A percentile compares a stretch with the other conserved stretches of the same genome.
Conservation (phyloP, 371 early-diverging fungal species). For the Capniomyces stellatus region DNA sequence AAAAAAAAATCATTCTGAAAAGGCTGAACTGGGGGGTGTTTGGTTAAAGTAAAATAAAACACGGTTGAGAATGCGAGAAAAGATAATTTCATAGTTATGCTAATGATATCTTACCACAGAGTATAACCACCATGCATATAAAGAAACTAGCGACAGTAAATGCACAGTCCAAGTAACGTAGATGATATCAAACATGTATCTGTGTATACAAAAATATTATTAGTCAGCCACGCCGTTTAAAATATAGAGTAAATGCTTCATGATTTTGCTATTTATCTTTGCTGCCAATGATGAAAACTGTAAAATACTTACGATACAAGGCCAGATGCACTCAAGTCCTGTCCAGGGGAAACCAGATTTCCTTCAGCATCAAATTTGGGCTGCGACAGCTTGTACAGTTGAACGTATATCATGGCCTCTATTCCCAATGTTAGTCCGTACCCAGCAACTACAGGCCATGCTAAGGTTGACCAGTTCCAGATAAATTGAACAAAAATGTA, state of each 20-base stretch:
- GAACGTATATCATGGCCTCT: slow-evolving; percentile 12
- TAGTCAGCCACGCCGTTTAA: not conserved
- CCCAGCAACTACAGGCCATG: slow-evolving; percentile 6
- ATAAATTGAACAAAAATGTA: slow-evolving; percentile 13
- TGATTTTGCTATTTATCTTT: slow-evolving; percentile 11
- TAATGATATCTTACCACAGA: slow-evolving; percentile 13
- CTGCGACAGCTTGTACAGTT: slow-evolving; percentile 13
- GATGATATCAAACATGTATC: slow-evolving; percentile 64
- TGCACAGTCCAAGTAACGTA: slow-evolving; percentile 69
- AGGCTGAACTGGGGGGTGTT: not conserved
- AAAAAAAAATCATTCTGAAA: not conserved
- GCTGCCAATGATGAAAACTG: not conserved
- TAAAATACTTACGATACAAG: slow-evolving; percentile 31
- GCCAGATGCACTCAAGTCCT: slow-evolving; percentile 54
- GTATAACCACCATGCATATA: slow-evolving; percentile 51
- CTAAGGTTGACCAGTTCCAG: slow-evolving; percentile 8
- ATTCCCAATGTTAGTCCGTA: slow-evolving; percentile 10
- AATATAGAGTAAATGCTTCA: not conserved
- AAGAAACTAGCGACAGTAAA: slow-evolving; percentile 41
- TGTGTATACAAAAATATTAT: not conserved
- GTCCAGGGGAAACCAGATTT: slow-evolving; percentile 37
- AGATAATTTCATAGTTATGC: not conserved
- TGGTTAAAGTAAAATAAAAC: not conserved
- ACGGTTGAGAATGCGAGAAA: no score
- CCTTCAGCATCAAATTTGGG: slow-evolving; percentile 39